Base-by-base conservation (phyloP, 2,329 filamentous ascomycete genomes). In the Apiospora aurea region DNA sequence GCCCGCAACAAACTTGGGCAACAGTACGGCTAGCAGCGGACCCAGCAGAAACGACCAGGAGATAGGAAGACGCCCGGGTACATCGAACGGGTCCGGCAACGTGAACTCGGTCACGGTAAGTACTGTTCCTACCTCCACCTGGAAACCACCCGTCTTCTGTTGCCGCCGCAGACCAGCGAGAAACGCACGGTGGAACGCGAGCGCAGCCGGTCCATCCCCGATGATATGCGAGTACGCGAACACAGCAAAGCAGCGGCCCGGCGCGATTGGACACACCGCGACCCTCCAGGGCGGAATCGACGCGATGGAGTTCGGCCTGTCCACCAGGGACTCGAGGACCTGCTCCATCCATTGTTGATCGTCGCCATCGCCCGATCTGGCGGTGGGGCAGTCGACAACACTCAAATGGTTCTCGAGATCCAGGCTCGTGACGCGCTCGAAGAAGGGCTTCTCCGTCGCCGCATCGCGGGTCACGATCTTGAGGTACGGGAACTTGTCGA, bases 221-320 rank as follows among this genome's bases (percentile, higher is more conserved):
- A 84, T 77, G 1, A 79, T 76, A 75, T 87, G 85, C 0, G 84
- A 86, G 75, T 78, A 86, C 0, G 79, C 76, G 70, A 85, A 86
- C 0, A 80, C 77, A 8, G 85, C 77, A 57, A 83, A 81, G 73
- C 75, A 79, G 18, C 78, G 75, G 18, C 46, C 41, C 0, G 69
- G 64, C 1, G 64, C 24, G 1, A 83, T 69, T 21, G 80, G 80
- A 5, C 81, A 71, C 7, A 85, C 78, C 44, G 82, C 76, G n/a
- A 86, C 79, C 51, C 79, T 80, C 85, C 85, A 87, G 29, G 83
- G 82, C 7, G 85, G 85, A 0, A 77, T 75, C 4, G 66, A 71
- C 29, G 29, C 73, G 24, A 73, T 70, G 70, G 81, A 80, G 7
- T 64, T 64, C 10, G 79, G 78, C 10, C 78, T 75, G 70, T 84